Base-by-base conservation (phyloP, 179 eudicot species). In the Nepenthes alata region DNA sequence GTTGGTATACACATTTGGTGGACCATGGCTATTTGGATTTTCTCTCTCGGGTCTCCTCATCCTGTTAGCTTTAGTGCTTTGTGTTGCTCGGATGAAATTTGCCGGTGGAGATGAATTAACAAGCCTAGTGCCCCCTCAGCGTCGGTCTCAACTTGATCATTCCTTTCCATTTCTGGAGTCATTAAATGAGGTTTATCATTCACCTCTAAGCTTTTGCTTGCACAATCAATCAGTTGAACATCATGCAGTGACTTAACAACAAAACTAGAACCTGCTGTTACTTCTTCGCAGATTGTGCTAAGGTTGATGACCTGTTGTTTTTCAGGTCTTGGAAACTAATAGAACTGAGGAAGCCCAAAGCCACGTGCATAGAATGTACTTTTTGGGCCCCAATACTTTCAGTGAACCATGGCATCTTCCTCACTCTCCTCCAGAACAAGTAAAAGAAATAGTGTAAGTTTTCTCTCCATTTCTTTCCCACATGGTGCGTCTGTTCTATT, bases 361-460 rank as follows among this genome's bases (percentile, higher is more conserved):
- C 69, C 98, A 93, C 72, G 98, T 89, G 61, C 87, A 93, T 66
- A 82, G 98, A 62, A 83, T 89, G 88, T 86, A 83, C 74, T 87
- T 93, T 64, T 82, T 85, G 79, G 98, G 98, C 60, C 78, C 90
- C 55, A 93, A 93, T 71, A 89, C 89, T 67, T 93, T 89, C 69
- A 80, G 88, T 73, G 89, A 93, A 62, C 98, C 98, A 52, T 93
- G 98, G 98, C 98, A 89, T 81, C 87, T 93, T 56, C 81, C 85
- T 61, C 82, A 93, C 68, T 89, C 88, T 59, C 98, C 98, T 63
- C 96, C 98, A 37, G 85, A 85, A 62, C 90, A 89, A 89, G 85
- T 93, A 56, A 77, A 68, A 72, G 93, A 93, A 60, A 86, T 89
- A 60, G 98, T 93, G 98, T 93, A 83, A 12, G 95, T 53, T 62